Evolutionary conservation across 805 yeast genomes (phyloP).

Genomic region (Wickerhamiella vanderwaltii): DNA sequence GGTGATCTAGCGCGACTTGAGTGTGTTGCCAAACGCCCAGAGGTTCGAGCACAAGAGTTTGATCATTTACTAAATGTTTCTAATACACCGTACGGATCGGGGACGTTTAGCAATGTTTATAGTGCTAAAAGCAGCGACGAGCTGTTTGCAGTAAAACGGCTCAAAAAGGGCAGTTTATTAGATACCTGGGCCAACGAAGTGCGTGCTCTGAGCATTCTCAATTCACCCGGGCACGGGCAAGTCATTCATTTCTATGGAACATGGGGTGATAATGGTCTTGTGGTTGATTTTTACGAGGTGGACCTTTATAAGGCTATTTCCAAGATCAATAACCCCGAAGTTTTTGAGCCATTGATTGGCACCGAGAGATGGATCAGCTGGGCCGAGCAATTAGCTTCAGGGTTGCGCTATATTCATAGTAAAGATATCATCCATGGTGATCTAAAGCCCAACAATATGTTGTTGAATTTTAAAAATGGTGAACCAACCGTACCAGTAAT

Average conservation of each 20-base stretch:
- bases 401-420: constrained; percentile 20
- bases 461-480: constrained; percentile 22
- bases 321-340: background rate
- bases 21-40: too few species aligned
- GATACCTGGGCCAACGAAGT: constrained; percentile 1
- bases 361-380: constrained; percentile 20
- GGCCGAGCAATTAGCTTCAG: constrained; percentile 21
- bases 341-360: constrained; percentile 21
- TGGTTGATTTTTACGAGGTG: constrained; percentile 16
- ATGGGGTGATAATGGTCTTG: constrained; percentile 11
- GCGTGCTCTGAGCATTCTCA: background rate
- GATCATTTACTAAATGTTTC: background rate
- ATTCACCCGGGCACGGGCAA: constrained; percentile 3
- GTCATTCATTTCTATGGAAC: constrained; percentile 6
- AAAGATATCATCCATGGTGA: constrained; percentile 35
- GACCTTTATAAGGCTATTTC: constrained; percentile 13
- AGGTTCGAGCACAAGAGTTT: background rate
- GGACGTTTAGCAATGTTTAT: constrained; percentile 8
- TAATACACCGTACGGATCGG: constrained; percentile 1
- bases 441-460: constrained; percentile 36
- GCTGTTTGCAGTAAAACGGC: constrained; percentile 6
- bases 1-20: too few species aligned
- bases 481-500: constrained; percentile 26
- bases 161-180: background rate
- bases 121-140: background rate